phyloP scores from a whole-genome alignment of 805 yeast species.

The Barnettozyma populi region DNA sequence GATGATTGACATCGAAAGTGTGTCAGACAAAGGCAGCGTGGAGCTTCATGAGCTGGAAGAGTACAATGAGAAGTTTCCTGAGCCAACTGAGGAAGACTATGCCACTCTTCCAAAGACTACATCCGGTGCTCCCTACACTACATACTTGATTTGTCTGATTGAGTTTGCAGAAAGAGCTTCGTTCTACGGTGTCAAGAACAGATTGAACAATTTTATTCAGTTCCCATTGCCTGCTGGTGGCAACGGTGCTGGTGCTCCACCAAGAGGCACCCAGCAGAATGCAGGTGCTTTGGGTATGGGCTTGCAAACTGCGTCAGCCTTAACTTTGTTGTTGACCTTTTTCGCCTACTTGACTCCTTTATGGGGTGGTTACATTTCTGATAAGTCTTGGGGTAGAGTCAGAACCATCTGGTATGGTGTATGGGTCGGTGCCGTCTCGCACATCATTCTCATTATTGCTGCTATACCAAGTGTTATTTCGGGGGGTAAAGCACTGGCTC shows the following conservation, averaged over 20 bases:
- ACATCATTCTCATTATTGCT: constrained; percentile 58
- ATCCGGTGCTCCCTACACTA: constrained; percentile 41
- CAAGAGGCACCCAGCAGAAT: constrained; percentile 14
- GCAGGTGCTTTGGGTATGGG: constrained; percentile 58
- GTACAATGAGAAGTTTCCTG: constrained; percentile 13
- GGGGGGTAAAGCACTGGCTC: constrained; percentile 47
- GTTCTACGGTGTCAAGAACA: constrained; percentile 72
- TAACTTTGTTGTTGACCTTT: constrained; percentile 69
- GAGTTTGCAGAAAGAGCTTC: constrained; percentile 79
- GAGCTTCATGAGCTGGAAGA: constrained; percentile 3
- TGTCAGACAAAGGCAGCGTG: not conserved
- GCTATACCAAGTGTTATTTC: constrained; percentile 53
- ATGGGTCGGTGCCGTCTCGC: constrained; percentile 53
- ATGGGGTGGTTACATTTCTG: constrained; percentile 69
- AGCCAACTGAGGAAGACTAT: constrained; percentile 42
- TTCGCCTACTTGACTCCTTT: constrained; percentile 79
- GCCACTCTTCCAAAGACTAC: constrained; percentile 28
- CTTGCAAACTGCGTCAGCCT: constrained; percentile 59
- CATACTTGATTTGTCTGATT: constrained; percentile 53
- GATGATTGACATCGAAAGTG: not conserved
- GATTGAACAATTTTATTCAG: constrained; percentile 76
- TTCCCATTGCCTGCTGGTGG: constrained; percentile 34
- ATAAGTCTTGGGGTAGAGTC: constrained; percentile 66
- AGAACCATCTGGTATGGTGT: constrained; percentile 58
- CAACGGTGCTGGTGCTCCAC: constrained; percentile 29